Base-by-base conservation (phyloP, 1,139 yeast species). In the Pichia sp. region DNA sequence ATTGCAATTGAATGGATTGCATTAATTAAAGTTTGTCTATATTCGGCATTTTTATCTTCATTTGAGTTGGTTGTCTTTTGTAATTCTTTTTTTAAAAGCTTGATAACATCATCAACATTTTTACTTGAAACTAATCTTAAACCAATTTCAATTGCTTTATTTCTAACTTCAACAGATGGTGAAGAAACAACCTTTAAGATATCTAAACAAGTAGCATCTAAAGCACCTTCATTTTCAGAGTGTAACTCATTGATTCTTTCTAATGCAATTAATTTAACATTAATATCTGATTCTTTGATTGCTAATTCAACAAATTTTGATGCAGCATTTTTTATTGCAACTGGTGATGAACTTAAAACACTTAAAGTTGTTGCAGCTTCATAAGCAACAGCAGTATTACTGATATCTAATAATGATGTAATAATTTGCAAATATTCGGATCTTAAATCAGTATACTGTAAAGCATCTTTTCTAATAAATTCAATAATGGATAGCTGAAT, bases 21-120 rank as follows among this genome's bases (percentile, higher is more conserved):
- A 61, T 85, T 84, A 60, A 93, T 91, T 61, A 95, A 79, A 57
- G 89, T 70, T 69, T 89, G 96, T 68, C 98, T 83, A 69, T 95
- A 95, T 64, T 90, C 96, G 47, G 84, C 73, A 56, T 84, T 77
- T 69, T 86, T 85, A 60, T 91, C 96, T 60, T 84, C 87, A 59
- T 82, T 84, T 44, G 85, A 79, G 47, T 77, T 74, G 44, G 83
- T 73, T 4, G 96, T 83, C 62, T 81, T 81, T 63, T 86, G 85
- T 55, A 95, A 79, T 70, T 95, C 99, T 67, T 89, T 93, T 73
- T 89, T 93, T 70, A 95, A 80, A 59, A 91, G 78, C 66, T 89
- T 87, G 58, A 93, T 87, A 42, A 93, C 96, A 65, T 90, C 97
- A 64, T 91, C 97, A 46, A 91, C 96, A 63, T 91, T 93, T 74